Conservation (phyloP, 31 red algal genomes). For the Asparagopsis taxiformis region DNA sequence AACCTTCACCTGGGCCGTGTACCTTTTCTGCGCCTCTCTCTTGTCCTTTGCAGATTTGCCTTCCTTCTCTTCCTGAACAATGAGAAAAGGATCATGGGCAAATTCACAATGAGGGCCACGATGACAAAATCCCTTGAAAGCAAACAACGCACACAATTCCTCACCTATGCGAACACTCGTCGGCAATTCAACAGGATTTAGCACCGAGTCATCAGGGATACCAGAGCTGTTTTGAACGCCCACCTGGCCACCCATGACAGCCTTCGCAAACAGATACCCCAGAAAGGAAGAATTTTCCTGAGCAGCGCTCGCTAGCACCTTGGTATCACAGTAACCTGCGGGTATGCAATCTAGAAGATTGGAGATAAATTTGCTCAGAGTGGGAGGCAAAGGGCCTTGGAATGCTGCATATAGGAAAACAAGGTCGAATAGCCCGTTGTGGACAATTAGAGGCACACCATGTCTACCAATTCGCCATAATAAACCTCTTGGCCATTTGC, state of each 20-base stretch:
- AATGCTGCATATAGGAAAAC: slow-evolving; percentile 85
- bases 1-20: slow-evolving; percentile 49
- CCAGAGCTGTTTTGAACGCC: slow-evolving; percentile 20
- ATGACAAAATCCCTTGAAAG: slow-evolving; percentile 54
- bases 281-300: slow-evolving; percentile 43
- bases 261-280: slow-evolving; percentile 75
- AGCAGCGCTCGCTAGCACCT: slow-evolving; percentile 48
- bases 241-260: slow-evolving; percentile 28
- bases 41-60: slow-evolving; percentile 26
- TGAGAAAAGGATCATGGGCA: slow-evolving; percentile 48
- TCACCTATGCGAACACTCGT: not conserved
- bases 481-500: slow-evolving; percentile 64
- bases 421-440: slow-evolving; percentile 93
- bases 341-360: slow-evolving; percentile 42
- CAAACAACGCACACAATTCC: slow-evolving; percentile 37
- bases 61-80: slow-evolving; percentile 50
- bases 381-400: slow-evolving; percentile 78
- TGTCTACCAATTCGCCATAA: slow-evolving; percentile 67
- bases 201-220: slow-evolving; percentile 21
- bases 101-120: slow-evolving; percentile 37
- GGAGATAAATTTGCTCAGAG: slow-evolving; percentile 64
- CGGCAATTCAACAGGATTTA: slow-evolving; percentile 20
- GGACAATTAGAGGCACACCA: slow-evolving; percentile 74
- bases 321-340: slow-evolving; percentile 78
- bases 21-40: slow-evolving; percentile 45